Conservation (phyloP, 345 rosid genomes). For the Citropsis articulata region DNA sequence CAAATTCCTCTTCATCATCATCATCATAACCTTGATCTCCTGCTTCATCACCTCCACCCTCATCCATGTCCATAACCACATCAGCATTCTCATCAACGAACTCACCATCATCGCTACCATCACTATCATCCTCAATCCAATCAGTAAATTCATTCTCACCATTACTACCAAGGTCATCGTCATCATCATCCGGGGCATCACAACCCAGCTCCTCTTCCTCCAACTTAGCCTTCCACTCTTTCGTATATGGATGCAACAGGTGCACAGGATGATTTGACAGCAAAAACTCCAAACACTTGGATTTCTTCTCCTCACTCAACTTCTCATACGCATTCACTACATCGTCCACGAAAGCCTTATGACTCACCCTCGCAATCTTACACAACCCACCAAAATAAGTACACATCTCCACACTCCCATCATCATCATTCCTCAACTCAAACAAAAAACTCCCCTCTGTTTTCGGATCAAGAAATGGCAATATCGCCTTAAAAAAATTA, state of each 20-base stretch:
- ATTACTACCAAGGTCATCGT: constrained; percentile 26
- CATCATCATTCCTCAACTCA: constrained; percentile 64
- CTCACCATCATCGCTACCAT: constrained; percentile 31
- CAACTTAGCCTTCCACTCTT: constrained; percentile 90
- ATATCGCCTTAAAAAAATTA: constrained; percentile 54
- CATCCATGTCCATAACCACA: constrained; percentile 41
- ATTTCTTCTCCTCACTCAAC: constrained; percentile 72
- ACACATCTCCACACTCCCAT: constrained; percentile 58
- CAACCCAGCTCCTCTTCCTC: constrained; percentile 97
- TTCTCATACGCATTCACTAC: constrained; percentile 84
- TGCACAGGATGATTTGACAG: constrained; percentile 63
- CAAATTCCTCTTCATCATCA: constrained; percentile 32
- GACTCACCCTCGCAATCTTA: constrained; percentile 76
- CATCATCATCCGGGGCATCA: constrained; percentile 88
- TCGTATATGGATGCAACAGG: constrained; percentile 86
- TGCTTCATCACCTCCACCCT: constrained; percentile 24
- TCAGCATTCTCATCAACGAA: constrained; percentile 34
- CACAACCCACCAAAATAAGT: constrained; percentile 85
- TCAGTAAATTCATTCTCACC: constrained; percentile 46
- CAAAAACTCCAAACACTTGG: constrained; percentile 71
- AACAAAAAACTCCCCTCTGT: constrained; percentile 58
- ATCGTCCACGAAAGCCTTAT: constrained; percentile 89
- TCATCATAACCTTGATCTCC: constrained; percentile 10
- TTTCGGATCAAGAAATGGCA: constrained; percentile 61
- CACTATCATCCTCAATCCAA: constrained; percentile 59